phyloP scores from a whole-genome alignment of 2,329 filamentous ascomycete species.

The Sphaceloma murrayae region DNA sequence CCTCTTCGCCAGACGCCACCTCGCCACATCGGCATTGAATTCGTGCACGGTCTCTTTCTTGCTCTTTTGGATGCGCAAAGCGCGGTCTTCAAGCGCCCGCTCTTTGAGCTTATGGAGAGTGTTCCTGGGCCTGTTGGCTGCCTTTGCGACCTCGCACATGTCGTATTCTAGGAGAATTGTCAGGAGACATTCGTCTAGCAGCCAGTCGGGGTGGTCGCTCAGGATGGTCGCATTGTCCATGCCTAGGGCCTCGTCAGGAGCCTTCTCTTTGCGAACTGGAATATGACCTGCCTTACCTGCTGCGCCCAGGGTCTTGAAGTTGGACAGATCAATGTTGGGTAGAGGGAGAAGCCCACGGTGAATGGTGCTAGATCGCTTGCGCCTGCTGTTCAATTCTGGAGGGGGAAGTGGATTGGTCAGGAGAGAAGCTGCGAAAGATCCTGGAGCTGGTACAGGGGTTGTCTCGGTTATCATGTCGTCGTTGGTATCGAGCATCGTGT shows the following conservation, averaged over 20 bases:
- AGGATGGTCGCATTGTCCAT: not conserved
- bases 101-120: not conserved
- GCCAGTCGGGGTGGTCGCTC: slow-evolving; percentile 1
- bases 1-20: not conserved
- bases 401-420: too few species aligned
- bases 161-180: not conserved
- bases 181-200: not conserved
- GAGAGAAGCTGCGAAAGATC: too few species aligned
- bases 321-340: not conserved
- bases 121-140: not conserved
- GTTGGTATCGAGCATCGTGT: too few species aligned
- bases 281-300: not conserved
- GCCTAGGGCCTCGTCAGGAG: not conserved
- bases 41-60: not conserved
- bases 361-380: too few species aligned
- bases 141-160: not conserved
- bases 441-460: too few species aligned
- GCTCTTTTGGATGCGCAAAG: not conserved
- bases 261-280: not conserved
- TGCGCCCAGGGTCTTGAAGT: too few species aligned
- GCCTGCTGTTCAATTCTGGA: too few species aligned
- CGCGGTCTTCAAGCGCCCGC: slow-evolving; percentile 4
- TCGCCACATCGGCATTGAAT: not conserved
- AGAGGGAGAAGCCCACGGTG: not conserved
- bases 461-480: too few species aligned